Conservation (phyloP, 805 yeast genomes). For the Saturnispora silvae region DNA sequence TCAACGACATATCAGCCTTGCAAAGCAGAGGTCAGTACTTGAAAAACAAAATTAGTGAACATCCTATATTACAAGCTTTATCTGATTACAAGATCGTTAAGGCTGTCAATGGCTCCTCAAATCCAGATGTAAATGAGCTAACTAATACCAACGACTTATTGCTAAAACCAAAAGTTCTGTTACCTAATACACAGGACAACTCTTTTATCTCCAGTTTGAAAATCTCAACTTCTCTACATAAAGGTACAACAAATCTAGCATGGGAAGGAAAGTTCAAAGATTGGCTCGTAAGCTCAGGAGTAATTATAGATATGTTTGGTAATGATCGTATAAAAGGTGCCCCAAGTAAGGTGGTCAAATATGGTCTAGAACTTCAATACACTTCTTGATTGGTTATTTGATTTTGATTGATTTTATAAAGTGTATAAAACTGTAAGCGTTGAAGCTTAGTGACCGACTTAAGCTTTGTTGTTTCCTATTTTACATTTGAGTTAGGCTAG, state of each 20-base stretch:
- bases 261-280: constrained; percentile 89
- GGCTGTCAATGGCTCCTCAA: not conserved
- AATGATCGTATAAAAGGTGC: constrained; percentile 35
- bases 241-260: constrained; percentile 47
- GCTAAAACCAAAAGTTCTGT: not conserved
- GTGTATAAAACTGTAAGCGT: too few relatives aligned
- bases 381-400: constrained; percentile 29
- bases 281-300: constrained; percentile 68
- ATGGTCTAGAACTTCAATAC: constrained; percentile 52
- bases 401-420: not conserved
- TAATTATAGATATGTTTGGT: constrained; percentile 34
- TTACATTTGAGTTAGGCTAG: too few relatives aligned
- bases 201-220: constrained; percentile 50
- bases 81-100: constrained; percentile 5
- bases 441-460: too few relatives aligned
- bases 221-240: constrained; percentile 57
- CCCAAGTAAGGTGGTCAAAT: not conserved
- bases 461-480: too few relatives aligned
- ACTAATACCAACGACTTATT: too few relatives aligned
- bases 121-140: too few relatives aligned
- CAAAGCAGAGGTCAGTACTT: constrained; percentile 1
- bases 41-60: constrained; percentile 5
- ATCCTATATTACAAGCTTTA: constrained; percentile 5
- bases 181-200: not conserved
- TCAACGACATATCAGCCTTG: not conserved